Evolutionary conservation across 371 early-diverging fungal species (phyloP).

Genomic region (Mucor racemosus): DNA sequence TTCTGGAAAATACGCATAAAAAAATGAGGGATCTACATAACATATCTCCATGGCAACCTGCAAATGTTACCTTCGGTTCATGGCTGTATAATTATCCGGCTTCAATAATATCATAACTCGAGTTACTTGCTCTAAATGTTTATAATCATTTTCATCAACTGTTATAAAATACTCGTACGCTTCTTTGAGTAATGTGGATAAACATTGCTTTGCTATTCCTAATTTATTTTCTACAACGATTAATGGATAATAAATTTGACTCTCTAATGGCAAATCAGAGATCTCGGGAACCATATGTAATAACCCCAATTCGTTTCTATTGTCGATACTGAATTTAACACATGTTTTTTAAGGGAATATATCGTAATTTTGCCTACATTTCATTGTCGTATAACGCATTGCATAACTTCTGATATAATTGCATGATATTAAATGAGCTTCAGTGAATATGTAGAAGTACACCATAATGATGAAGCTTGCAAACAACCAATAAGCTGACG

Average conservation of each 20-base stretch:
- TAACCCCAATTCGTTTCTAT: constrained; percentile 46
- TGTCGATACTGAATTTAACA: not conserved
- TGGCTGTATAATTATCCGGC: constrained; percentile 62
- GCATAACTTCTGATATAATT: constrained; percentile 14
- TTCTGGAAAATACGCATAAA: constrained; percentile 34
- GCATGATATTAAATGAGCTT: not conserved
- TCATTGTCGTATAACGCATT: constrained; percentile 8
- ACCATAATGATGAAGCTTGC: not conserved
- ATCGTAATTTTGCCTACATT: constrained; percentile 5
- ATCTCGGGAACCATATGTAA: constrained; percentile 26
- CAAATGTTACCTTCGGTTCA: constrained; percentile 53
- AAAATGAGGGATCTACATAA: not conserved
- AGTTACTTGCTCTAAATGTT: constrained; percentile 31
- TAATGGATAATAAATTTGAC: constrained; percentile 35
- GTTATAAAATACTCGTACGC: constrained; percentile 27
- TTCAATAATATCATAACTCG: constrained; percentile 52
- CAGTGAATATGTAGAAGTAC: not conserved
- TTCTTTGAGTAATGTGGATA: constrained; percentile 27
- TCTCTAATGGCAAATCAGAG: constrained; percentile 29
- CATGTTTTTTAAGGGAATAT: not conserved
- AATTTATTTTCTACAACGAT: constrained; percentile 42
- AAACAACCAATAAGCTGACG: not conserved
- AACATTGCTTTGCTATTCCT: constrained; percentile 29
- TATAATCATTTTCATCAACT: not conserved
- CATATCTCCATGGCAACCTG: not conserved